Evolutionary conservation across 2,329 filamentous ascomycete species (phyloP).

Genomic region (Cordyceps fumosorosea): DNA sequence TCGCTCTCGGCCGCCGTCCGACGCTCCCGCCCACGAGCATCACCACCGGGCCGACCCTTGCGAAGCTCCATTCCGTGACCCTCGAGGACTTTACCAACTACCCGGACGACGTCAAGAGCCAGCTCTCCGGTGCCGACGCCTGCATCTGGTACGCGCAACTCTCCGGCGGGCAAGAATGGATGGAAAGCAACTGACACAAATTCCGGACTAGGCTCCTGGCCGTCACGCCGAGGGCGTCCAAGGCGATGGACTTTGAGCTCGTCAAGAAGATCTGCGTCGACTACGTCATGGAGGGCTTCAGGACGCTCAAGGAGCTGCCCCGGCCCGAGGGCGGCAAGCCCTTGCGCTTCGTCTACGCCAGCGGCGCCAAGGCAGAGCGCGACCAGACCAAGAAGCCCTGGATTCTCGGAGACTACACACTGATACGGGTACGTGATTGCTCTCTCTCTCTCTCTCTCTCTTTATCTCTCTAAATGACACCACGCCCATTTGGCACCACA

Average conservation of each 20-base stretch:
- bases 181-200: neutral
- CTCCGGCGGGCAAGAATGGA: neutral
- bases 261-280: slow-evolving; percentile 35
- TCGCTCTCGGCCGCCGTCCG: slow-evolving; percentile 35
- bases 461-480: neutral
- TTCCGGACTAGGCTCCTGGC: slow-evolving; percentile 31
- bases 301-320: slow-evolving; percentile 28
- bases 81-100: slow-evolving; percentile 35
- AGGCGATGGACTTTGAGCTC: slow-evolving; percentile 26
- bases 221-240: slow-evolving; percentile 32
- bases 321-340: slow-evolving; percentile 22
- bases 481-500: neutral
- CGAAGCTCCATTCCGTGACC: slow-evolving; percentile 34
- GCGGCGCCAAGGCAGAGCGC: slow-evolving; percentile 36
- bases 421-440: slow-evolving; percentile 37
- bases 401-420: slow-evolving; percentile 34
- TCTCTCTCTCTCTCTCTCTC: neutral
- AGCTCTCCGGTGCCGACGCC: slow-evolving; percentile 33
- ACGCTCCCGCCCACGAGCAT: slow-evolving; percentile 21
- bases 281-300: slow-evolving; percentile 24
- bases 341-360: slow-evolving; percentile 44
- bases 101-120: slow-evolving; percentile 30
- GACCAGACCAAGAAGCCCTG: slow-evolving; percentile 38
- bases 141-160: slow-evolving; percentile 33
- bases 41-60: slow-evolving; percentile 18